phyloP scores from a whole-genome alignment of 345 rosid genomes.

The Alliaria petiolata region DNA sequence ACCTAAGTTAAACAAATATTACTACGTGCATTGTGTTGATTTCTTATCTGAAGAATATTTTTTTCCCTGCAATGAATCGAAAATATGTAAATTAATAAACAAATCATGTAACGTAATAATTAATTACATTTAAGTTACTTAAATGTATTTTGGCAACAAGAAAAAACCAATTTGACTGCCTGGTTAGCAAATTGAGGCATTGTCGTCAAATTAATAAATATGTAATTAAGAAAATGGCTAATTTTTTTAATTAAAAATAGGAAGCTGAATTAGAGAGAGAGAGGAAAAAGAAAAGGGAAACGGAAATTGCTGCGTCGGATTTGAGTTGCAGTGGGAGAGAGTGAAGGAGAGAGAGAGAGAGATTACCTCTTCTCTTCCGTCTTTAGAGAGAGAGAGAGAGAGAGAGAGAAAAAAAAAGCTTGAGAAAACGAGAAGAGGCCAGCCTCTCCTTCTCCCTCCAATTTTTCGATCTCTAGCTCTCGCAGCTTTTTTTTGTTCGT shows the following conservation, averaged over 20 bases:
- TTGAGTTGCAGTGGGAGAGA: constrained; percentile 25
- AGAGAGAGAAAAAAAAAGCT: not conserved
- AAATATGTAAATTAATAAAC: not conserved
- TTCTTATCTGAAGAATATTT: not conserved
- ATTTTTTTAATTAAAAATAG: constrained; percentile 1
- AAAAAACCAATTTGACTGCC: not conserved
- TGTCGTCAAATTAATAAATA: not conserved
- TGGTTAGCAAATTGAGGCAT: not conserved
- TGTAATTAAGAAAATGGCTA: not conserved
- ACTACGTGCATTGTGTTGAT: not conserved
- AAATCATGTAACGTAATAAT: not conserved
- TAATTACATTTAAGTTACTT: no score
- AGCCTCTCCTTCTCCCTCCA: constrained; percentile 23
- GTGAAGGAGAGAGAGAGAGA: constrained; percentile 17
- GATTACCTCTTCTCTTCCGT: not conserved
- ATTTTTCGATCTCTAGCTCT: not conserved
- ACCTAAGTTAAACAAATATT: no score
- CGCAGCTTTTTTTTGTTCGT: not conserved
- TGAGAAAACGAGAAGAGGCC: not conserved
- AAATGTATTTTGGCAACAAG: not conserved
- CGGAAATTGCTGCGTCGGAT: constrained; percentile 15
- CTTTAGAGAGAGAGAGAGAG: constrained; percentile 9
- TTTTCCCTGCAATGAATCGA: not conserved
- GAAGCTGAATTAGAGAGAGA: not conserved
- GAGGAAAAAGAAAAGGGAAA: not conserved